These are phyloP conservation scores for Infundibulicybe gibba DNA, from an alignment of 768 basidiomycete genomes.

Conservation along the genomic window DNA sequence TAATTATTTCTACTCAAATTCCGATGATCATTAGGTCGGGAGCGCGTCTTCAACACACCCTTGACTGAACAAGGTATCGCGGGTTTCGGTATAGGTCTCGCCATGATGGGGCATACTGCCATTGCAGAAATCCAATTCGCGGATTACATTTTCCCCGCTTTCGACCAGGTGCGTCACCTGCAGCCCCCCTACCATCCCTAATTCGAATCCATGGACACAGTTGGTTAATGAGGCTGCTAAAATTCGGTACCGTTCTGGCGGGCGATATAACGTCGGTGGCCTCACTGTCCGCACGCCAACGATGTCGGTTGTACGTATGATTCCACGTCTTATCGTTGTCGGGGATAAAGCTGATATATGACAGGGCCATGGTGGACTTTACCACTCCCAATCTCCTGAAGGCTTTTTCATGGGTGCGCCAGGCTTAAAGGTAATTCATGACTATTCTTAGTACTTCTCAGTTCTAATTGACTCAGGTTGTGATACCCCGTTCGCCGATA, in stretches of 20 bases:
- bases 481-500: conserved; percentile 92
- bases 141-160: conserved; percentile 92
- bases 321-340: conserved; percentile 11
- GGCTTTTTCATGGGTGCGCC: conserved; percentile 91
- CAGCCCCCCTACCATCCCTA: neutral
- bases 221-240: conserved; percentile 96
- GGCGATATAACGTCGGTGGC: conserved; percentile 76
- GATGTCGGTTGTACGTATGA: conserved; percentile 71
- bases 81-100: conserved; percentile 90
- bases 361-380: conserved; percentile 81
- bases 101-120: conserved; percentile 90
- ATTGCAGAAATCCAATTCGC: conserved; percentile 93
- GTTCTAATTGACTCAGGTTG: conserved; percentile 42
- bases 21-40: conserved; percentile 50
- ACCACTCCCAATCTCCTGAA: conserved; percentile 95
- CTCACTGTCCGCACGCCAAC: conserved; percentile 83
- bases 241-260: conserved; percentile 85
- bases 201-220: conserved; percentile 30
- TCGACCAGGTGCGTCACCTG: conserved; percentile 67
- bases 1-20: conserved; percentile 4
- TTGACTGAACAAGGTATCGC: conserved; percentile 92
- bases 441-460: neutral
- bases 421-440: conserved; percentile 70
- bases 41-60: conserved; percentile 95
- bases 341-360: conserved; percentile 1